Conservation (phyloP, 345 rosid genomes). For the Pistacia atlantica region DNA sequence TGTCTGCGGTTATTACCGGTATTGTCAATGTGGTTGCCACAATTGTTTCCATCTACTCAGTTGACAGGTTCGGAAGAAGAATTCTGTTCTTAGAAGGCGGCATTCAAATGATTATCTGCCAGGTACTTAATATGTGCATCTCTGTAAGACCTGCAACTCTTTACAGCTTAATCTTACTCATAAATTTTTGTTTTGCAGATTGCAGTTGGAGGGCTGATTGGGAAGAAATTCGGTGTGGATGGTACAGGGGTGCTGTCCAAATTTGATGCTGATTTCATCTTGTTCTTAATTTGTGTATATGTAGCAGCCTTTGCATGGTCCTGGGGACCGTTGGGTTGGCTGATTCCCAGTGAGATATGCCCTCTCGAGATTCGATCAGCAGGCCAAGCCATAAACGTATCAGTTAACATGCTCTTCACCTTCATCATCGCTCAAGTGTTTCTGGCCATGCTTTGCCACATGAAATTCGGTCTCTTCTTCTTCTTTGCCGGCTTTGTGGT, state of each 20-base stretch:
- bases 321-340: conserved; percentile 66
- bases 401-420: conserved; percentile 61
- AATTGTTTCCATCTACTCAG: conserved; percentile 52
- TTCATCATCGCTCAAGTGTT: conserved; percentile 54
- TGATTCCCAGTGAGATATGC: conserved; percentile 58
- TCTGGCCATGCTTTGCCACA: conserved; percentile 54
- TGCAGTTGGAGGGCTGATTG: conserved; percentile 33
- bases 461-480: too few relatives aligned
- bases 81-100: conserved; percentile 79
- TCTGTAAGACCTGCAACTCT: too few relatives aligned
- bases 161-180: too few relatives aligned
- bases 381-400: conserved; percentile 51
- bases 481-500: too few relatives aligned
- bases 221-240: conserved; percentile 26
- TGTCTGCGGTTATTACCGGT: conserved; percentile 69
- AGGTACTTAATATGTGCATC: conserved; percentile 35
- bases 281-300: conserved; percentile 39
- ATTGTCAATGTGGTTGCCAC: conserved; percentile 67
- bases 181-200: conserved; percentile 5
- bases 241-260: conserved; percentile 35
- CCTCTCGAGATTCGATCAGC: conserved; percentile 54
- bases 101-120: conserved; percentile 64
- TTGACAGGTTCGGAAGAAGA: conserved; percentile 66
- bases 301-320: conserved; percentile 70
- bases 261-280: conserved; percentile 24